These are phyloP conservation scores for Yarrowia sp. DNA, from an alignment of 805 yeast genomes.

Conservation along the genomic window DNA sequence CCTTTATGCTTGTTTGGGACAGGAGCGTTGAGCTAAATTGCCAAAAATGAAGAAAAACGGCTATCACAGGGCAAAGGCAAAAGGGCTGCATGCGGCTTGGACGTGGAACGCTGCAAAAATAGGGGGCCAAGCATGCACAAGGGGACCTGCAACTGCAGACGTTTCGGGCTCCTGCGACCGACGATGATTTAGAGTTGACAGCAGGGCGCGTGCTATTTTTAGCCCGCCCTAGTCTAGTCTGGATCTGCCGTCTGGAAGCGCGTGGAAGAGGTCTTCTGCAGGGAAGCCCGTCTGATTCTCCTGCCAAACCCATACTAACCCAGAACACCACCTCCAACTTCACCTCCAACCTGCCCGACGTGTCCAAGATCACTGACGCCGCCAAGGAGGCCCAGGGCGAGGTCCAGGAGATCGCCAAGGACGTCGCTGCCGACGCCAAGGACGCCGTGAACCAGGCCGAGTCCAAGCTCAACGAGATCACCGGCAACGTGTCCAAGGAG, in stretches of 20 bases:
- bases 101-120: neutral
- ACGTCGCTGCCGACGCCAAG: constrained; percentile 22
- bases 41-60: constrained; percentile 11
- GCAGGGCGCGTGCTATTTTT: constrained; percentile 3
- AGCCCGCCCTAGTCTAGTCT: neutral
- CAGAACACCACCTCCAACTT: constrained; percentile 24
- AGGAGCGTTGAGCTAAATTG: constrained; percentile 15
- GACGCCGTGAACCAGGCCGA: constrained; percentile 27
- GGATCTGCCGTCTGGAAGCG: constrained; percentile 1
- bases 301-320: neutral
- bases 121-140: neutral
- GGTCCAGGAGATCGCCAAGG: constrained; percentile 28
- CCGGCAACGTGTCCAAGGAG: constrained; percentile 19
- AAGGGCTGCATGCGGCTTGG: constrained; percentile 12
- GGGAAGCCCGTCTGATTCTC: neutral
- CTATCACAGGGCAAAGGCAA: constrained; percentile 8
- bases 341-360: constrained; percentile 17
- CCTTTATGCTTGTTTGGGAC: constrained; percentile 20
- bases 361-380: constrained; percentile 3
- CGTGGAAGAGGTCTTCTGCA: neutral
- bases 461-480: constrained; percentile 27
- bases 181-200: constrained; percentile 20
- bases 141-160: neutral
- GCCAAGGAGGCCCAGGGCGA: constrained; percentile 21
- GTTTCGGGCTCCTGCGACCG: neutral